phyloP scores from a whole-genome alignment of 164 flowering plant species.

The Chloranthus sessilifolius region DNA sequence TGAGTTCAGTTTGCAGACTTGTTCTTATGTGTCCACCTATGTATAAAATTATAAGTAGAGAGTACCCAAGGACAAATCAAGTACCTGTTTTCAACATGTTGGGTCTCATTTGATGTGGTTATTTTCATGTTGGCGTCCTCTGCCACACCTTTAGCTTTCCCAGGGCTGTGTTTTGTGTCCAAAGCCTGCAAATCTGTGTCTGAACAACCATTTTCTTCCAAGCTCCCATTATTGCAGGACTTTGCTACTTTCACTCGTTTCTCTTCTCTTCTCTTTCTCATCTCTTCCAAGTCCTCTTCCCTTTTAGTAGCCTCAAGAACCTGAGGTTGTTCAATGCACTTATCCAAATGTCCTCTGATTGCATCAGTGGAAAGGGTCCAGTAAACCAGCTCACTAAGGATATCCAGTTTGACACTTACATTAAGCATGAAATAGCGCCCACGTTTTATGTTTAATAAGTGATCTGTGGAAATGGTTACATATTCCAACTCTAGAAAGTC shows the following conservation, averaged over 20 bases:
- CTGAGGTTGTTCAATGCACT: conserved; percentile 7
- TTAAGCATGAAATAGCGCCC: conserved; percentile 5
- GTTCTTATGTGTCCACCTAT: too few species aligned
- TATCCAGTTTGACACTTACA: conserved; percentile 9
- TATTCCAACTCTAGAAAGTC: conserved; percentile 12
- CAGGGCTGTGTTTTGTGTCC: too few species aligned
- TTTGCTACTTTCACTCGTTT: conserved; percentile 5
- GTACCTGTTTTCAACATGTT: too few species aligned
- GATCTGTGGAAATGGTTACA: not conserved
- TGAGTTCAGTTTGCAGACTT: too few species aligned
- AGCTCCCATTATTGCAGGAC: not conserved
- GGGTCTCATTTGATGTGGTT: too few species aligned
- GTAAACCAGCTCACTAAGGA: conserved; percentile 12
- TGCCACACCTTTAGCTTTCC: too few species aligned
- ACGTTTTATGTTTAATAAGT: conserved; percentile 9
- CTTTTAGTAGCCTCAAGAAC: conserved; percentile 12
- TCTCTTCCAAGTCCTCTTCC: conserved; percentile 9
- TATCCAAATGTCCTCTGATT: conserved; percentile 12
- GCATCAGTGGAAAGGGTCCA: conserved; percentile 12
- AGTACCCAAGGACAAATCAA: too few species aligned
- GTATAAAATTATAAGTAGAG: too few species aligned
- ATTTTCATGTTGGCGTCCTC: too few species aligned
- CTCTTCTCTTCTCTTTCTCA: conserved; percentile 11
- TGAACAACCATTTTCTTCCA: too few species aligned
- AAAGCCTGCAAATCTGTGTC: too few species aligned